Percentiles rank a stretch among this genome's conserved stretches.
phyloP scores from a whole-genome alignment of 2,329 filamentous ascomycete species.

The Beauveria medogensis region DNA sequence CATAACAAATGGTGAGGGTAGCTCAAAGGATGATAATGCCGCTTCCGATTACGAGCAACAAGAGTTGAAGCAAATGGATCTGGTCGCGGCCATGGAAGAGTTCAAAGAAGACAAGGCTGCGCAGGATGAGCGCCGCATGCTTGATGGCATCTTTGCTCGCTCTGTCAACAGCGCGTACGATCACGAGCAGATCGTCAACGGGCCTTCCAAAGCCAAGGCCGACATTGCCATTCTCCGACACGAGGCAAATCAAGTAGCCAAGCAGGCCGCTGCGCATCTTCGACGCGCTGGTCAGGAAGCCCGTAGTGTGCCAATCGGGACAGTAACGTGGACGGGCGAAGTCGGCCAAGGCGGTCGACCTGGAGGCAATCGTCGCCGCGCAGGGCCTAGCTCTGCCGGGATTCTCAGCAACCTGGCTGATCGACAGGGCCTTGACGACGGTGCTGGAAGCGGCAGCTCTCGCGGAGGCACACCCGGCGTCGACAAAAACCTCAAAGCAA shows the following conservation, averaged over 20 bases:
- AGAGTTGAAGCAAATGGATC: constrained; percentile 45
- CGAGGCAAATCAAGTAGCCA: constrained; percentile 73
- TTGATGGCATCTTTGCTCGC: constrained; percentile 81
- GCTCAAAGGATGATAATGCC: background rate
- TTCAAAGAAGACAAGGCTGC: constrained; percentile 47
- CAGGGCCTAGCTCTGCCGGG: constrained; percentile 44
- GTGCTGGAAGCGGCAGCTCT: constrained; percentile 36
- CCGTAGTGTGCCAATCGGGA: constrained; percentile 65
- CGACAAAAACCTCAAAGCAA: constrained; percentile 38
- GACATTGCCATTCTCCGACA: constrained; percentile 71
- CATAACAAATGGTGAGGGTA: constrained; percentile 15
- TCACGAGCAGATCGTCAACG: constrained; percentile 84
- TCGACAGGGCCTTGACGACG: constrained; percentile 43
- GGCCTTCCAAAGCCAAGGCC: constrained; percentile 61
- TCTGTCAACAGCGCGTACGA: constrained; percentile 88
- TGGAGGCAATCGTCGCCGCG: constrained; percentile 42
- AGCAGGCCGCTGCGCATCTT: constrained; percentile 68
- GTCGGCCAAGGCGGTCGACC: constrained; percentile 71
- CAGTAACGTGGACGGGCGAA: constrained; percentile 88
- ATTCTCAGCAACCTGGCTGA: constrained; percentile 50
- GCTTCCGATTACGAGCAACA: constrained; percentile 25
- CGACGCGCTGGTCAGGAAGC: constrained; percentile 66
- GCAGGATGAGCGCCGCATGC: constrained; percentile 64
- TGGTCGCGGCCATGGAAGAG: constrained; percentile 57
- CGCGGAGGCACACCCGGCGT: constrained; percentile 35